Conservation (phyloP, 2,329 filamentous ascomycete genomes). For the Periconia macrospinosa region DNA sequence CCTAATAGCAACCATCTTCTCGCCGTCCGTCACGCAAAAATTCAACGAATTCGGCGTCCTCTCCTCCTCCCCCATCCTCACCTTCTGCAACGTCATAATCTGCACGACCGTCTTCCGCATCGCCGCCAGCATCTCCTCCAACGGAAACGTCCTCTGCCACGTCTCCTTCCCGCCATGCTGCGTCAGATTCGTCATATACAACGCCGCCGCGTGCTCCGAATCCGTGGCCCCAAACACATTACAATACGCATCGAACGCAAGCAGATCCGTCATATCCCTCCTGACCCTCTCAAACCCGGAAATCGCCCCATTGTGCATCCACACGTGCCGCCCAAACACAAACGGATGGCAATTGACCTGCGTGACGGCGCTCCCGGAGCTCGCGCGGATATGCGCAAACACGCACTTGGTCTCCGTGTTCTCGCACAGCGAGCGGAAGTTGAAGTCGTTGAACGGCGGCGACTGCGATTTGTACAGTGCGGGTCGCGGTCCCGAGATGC, state of each 20-base stretch:
- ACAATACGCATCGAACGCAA: slow-evolving; percentile 53
- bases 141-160: slow-evolving; percentile 49
- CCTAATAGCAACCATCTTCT: slow-evolving; percentile 53
- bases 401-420: slow-evolving; percentile 55
- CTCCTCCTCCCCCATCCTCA: slow-evolving; percentile 41
- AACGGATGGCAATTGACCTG: slow-evolving; percentile 60
- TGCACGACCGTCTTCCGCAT: slow-evolving; percentile 51
- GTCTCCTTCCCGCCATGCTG: slow-evolving; percentile 37
- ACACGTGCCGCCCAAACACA: slow-evolving; percentile 55
- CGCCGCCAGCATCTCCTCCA: slow-evolving; percentile 48
- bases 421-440: slow-evolving; percentile 55
- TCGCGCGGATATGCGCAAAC: slow-evolving; percentile 58
- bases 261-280: slow-evolving; percentile 48
- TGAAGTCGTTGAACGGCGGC: slow-evolving; percentile 56
- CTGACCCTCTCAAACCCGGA: slow-evolving; percentile 52
- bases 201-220: slow-evolving; percentile 55
- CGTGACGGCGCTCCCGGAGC: slow-evolving; percentile 51
- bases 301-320: slow-evolving; percentile 61
- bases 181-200: slow-evolving; percentile 53
- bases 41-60: slow-evolving; percentile 55
- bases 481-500: slow-evolving; percentile 46
- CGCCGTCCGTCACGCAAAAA: slow-evolving; percentile 55
- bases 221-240: slow-evolving; percentile 56
- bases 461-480: slow-evolving; percentile 56
- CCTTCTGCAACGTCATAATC: slow-evolving; percentile 52